Evolutionary conservation across 2,329 filamentous ascomycete genomes (phyloP).

Genomic region (Aspergillus sp.): DNA sequence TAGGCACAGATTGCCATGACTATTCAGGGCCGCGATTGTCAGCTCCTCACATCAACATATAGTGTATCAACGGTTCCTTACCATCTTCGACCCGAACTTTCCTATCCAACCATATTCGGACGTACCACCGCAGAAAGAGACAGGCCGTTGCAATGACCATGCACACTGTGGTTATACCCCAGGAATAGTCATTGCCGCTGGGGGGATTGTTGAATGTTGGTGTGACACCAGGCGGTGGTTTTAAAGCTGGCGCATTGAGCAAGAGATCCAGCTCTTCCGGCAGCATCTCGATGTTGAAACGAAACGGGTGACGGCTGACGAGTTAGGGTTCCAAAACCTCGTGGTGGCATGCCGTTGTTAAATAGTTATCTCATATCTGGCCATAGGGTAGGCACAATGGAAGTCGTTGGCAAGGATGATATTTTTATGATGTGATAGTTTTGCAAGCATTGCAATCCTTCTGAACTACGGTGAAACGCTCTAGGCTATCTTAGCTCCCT

Average conservation of each 20-base stretch:
- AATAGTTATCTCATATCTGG: neutral
- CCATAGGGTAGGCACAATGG: neutral
- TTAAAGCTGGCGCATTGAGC: conserved; percentile 10
- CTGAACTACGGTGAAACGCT: no score
- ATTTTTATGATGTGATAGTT: neutral
- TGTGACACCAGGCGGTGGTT: conserved; percentile 11
- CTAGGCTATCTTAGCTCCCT: no score
- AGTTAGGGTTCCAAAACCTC: neutral
- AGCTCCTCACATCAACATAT: neutral
- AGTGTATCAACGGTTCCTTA: conserved; percentile 4
- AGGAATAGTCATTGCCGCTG: conserved; percentile 13
- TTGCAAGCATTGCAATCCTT: neutral
- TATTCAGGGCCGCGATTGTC: neutral
- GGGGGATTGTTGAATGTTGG: conserved; percentile 16
- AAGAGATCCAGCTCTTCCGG: neutral
- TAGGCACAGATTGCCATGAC: neutral
- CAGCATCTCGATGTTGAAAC: neutral
- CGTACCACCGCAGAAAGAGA: conserved; percentile 10
- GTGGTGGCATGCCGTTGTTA: neutral
- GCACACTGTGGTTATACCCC: conserved; percentile 13
- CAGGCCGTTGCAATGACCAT: conserved; percentile 12
- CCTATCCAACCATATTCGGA: conserved; percentile 10
- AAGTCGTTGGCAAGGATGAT: neutral
- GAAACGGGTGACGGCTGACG: neutral
- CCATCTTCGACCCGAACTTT: conserved; percentile 15